Percentiles rank a stretch among this genome's conserved stretches.
phyloP scores from a whole-genome alignment of 306 rosid species.

The Vachellia pachyceras region DNA sequence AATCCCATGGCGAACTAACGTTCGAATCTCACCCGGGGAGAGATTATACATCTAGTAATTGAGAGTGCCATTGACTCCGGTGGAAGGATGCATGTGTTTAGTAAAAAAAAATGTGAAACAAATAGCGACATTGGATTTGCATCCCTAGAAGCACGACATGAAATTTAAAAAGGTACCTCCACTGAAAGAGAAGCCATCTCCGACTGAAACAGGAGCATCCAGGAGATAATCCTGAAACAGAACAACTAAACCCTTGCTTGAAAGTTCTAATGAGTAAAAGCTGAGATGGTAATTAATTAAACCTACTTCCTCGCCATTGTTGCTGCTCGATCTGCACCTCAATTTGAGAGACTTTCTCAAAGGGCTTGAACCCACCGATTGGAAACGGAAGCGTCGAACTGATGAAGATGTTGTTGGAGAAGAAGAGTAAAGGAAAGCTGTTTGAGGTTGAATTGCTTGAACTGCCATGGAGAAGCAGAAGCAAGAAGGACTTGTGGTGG shows the following conservation, averaged over 20 bases:
- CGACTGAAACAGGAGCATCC: slow-evolving; percentile 78
- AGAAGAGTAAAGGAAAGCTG: slow-evolving; percentile 34
- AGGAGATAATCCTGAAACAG: slow-evolving; percentile 68
- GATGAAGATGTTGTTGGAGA: slow-evolving; percentile 38
- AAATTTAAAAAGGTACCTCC: slow-evolving; percentile 59
- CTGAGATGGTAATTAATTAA: neutral
- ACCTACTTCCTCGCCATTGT: slow-evolving; percentile 50
- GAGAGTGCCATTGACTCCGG: too few species aligned
- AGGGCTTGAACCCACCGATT: slow-evolving; percentile 31
- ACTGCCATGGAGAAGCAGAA: slow-evolving; percentile 30
- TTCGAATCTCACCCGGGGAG: too few species aligned
- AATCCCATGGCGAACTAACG: too few species aligned
- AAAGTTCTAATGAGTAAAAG: neutral
- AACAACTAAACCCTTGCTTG: slow-evolving; percentile 2
- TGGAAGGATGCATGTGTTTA: too few species aligned
- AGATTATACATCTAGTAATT: too few species aligned
- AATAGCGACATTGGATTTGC: neutral
- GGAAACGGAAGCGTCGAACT: slow-evolving; percentile 26
- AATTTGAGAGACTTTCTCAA: slow-evolving; percentile 46
- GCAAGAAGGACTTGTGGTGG: slow-evolving; percentile 4
- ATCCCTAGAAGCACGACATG: neutral
- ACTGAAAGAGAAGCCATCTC: slow-evolving; percentile 89
- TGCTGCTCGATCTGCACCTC: slow-evolving; percentile 53
- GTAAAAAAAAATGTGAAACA: too few species aligned
- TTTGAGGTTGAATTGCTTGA: slow-evolving; percentile 36